Evolutionary conservation across 495 filamentous ascomycete species (phyloP), one percentile per base, ranked within the genome.

Genomic region (Tricharina praecox): DNA sequence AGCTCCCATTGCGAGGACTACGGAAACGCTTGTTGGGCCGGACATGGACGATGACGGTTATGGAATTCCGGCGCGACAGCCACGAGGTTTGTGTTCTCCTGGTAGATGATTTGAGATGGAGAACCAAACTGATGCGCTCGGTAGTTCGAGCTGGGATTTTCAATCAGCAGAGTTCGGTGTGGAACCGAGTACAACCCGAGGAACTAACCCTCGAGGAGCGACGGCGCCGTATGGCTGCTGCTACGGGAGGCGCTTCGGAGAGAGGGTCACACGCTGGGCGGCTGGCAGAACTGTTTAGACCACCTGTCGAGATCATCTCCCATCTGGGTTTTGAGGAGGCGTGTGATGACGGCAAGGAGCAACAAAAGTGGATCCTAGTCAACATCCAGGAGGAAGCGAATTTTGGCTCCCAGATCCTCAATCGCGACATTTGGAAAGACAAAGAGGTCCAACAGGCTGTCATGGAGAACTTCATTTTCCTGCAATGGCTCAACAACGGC

Each of bases 371-470:
- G 90, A 71, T 97, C 11, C 59, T 97, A 42, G 83, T 95, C 53
- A 94, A 97, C 59, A 77, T 97, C 3, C 90, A 97, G 65, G 87
- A 97, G 61, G 71, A 79, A 26, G 79, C 82, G 3, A 73, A 93
- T 34, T 97, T 96, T 56, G 78, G 87, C 61, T 96, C 90, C 59
- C 92, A 96, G 59, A 67, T 80, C 2, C 68, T 97, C 11, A 97
- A 97, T 59, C 74, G 90, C 19, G 90, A 97, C 59, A 73, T 95
- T 38, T 97, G 90, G 90, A 96, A 95, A 63, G 76, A 88, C 50
- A 54, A 71, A 43, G 69, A 75, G 7, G 76, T 97, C 45, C 73
- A 71, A 56, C 77, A 82, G 11, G 80, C 93, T 0, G 69, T 97
- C 32, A 75, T 72, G 62, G 85, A 94, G 59, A 85, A 93, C 61